Base-by-base conservation (phyloP, 805 yeast species). In the Yarrowia divulgata region DNA sequence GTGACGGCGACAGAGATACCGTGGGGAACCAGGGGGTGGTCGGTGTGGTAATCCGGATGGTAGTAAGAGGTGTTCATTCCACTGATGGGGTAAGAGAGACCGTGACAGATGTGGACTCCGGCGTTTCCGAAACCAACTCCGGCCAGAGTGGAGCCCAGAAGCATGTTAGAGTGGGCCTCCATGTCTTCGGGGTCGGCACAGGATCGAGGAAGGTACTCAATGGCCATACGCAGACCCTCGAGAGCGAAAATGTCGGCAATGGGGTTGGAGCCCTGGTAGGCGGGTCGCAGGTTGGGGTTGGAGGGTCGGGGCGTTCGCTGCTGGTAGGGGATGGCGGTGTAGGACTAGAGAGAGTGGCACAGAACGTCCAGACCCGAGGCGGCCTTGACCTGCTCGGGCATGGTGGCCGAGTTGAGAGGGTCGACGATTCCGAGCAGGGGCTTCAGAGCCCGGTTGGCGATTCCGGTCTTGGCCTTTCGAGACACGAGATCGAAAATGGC, bases 101-200 rank as follows among this genome's bases (percentile, higher is more conserved):
- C 81, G 73, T 78, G 79, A 77, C 84, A 77, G 69, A 82, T 73
- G 75, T 82, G 80, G 69, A 81, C 81, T 66, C 84, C 81, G 29
- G 84, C 84, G 66, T 81, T 81, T 52, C 83, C 83, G 72, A 81
- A 81, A 32, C 84, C 84, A 68, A 81, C 78, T 19, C 84, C 84
- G 8, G 83, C 84, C 39, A 81, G 75, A 32, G 83, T 81, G 34
- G 83, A 83, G 5, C 83, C 84, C 37, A 81, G 75, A 48, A 82
- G 76, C 79, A 80, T 80, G 70, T 81, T 76, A 68, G 79, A 80
- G 72, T 81, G 82, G 23, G 84, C 84, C 69, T 77, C 82, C 49
- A 62, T 70, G 71, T 81, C 83, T n/a, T 74, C 78, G 43, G 83
- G 82, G 69, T 81, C 79, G 19, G 73, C 71, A 69, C 78, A 81